Conservation (phyloP, 2,329 filamentous ascomycete species). For the Sporothrix brunneoviolacea region DNA sequence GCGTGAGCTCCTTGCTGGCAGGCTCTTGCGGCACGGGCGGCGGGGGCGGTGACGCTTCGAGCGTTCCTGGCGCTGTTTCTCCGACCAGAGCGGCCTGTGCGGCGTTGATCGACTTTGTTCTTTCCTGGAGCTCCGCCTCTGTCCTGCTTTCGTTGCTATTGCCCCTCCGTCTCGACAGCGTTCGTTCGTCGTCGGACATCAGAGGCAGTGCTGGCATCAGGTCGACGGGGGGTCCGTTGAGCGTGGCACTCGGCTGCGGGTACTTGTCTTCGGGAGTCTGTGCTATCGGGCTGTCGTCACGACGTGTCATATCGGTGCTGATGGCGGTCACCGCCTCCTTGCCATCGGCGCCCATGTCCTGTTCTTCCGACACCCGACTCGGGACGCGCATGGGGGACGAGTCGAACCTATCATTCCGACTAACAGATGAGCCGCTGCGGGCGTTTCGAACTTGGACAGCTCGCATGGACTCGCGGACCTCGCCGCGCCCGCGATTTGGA, state of each 20-base stretch:
- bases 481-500: conserved; percentile 73
- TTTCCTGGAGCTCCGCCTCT: conserved; percentile 14
- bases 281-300: conserved; percentile 37
- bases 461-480: conserved; percentile 77
- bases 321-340: neutral
- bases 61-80: neutral
- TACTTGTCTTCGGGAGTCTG: conserved; percentile 64
- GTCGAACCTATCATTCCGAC: conserved; percentile 36
- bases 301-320: conserved; percentile 1
- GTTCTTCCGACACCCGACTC: conserved; percentile 59
- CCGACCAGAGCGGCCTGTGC: conserved; percentile 10
- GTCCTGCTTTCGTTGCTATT: neutral
- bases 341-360: conserved; percentile 19
- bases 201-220: conserved; percentile 30
- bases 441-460: conserved; percentile 52
- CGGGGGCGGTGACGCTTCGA: neutral
- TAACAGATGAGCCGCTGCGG: conserved; percentile 39
- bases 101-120: conserved; percentile 13
- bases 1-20: conserved; percentile 73
- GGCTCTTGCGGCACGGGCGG: conserved; percentile 20
- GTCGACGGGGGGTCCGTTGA: conserved; percentile 50
- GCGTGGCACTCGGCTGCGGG: conserved; percentile 46
- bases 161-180: neutral
- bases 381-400: conserved; percentile 55
- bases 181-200: conserved; percentile 25